phyloP scores from a whole-genome alignment of 306 rosid species.

The Trichosanthes cucumerina region DNA sequence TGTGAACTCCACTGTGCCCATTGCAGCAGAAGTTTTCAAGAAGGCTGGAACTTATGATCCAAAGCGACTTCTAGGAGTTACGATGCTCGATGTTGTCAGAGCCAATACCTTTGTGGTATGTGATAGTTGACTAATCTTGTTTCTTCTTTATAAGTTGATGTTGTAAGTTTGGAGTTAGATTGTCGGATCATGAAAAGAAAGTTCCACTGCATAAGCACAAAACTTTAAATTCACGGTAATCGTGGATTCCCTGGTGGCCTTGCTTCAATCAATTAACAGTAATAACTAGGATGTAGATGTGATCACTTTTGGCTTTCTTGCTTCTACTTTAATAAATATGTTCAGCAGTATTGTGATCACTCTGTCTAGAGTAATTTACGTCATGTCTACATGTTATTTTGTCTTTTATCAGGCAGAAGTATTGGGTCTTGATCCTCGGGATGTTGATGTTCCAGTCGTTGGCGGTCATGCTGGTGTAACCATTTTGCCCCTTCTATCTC shows the following conservation, averaged over 20 bases:
- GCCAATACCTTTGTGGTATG: conserved; percentile 94
- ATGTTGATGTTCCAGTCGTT: conserved; percentile 92
- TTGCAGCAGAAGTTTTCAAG: conserved; percentile 96
- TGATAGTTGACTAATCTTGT: background rate
- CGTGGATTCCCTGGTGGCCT: background rate
- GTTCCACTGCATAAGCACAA: background rate
- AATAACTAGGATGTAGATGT: background rate
- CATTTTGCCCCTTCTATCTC: conserved; percentile 88
- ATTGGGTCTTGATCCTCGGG: conserved; percentile 83
- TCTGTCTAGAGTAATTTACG: background rate
- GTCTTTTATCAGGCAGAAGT: conserved; percentile 67
- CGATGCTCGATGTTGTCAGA: conserved; percentile 83
- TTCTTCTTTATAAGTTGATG: background rate
- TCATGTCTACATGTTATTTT: background rate
- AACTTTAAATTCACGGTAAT: background rate
- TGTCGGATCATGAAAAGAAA: background rate
- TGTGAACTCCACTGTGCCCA: conserved; percentile 87
- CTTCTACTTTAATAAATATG: background rate
- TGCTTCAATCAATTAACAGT: background rate
- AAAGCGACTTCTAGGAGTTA: conserved; percentile 79
- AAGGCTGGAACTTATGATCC: conserved; percentile 88
- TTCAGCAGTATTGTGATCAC: background rate
- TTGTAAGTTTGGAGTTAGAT: background rate
- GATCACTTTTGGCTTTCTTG: background rate
- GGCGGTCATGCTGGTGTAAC: conserved; percentile 97